Evolutionary conservation across 306 rosid genomes (phyloP), one percentile per base, ranked within the genome.

Genomic region (Senna siamea): DNA sequence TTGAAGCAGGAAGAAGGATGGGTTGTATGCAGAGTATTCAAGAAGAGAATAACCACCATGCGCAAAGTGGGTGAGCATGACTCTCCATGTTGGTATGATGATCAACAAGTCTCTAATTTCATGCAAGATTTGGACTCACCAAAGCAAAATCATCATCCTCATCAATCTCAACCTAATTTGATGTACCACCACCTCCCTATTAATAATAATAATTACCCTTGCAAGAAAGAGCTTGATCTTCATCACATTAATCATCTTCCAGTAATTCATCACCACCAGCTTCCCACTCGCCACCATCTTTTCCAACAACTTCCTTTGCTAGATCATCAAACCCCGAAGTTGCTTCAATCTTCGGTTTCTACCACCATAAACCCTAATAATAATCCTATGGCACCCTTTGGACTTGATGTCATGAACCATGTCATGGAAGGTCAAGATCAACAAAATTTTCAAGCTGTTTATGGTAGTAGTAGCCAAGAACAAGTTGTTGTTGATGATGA

Each of bases 1-100:
- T n/a, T n/a, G n/a, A n/a, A 52, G 76, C 90, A 93, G 98, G 97
- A 93, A 89, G 98, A 93, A 85, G 98, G 98, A 13, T 93, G 97
- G 97, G 98, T 87, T 9, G 97, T 93, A 9, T 93, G 98, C 58
- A 85, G 98, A 85, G 97, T 89, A 32, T 93, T 93, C 88, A 93
- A 90, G 89, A 93, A 93, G 82, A 93, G 88, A 87, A 84, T 93
- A 80, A 80, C 98, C 52, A 79, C 89, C 13, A 81, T 86, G 79
- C 82, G 89, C 5, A 86, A 84, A 83, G 66, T 86, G 93, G 85
- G 73, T 19, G 98, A 93, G 15, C 90, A 93, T 22, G 96, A 79
- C 15, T 90, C 96, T 1, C 84, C 97, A 0, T 82, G 85, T 82
- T 93, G 98, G 98, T 93, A 90, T 58, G 96, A 93, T 13, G 98